Evolutionary conservation across 2,329 filamentous ascomycete species (phyloP), one percentile per base, ranked within the genome.

Genomic region (Nigrospora sphaerica): DNA sequence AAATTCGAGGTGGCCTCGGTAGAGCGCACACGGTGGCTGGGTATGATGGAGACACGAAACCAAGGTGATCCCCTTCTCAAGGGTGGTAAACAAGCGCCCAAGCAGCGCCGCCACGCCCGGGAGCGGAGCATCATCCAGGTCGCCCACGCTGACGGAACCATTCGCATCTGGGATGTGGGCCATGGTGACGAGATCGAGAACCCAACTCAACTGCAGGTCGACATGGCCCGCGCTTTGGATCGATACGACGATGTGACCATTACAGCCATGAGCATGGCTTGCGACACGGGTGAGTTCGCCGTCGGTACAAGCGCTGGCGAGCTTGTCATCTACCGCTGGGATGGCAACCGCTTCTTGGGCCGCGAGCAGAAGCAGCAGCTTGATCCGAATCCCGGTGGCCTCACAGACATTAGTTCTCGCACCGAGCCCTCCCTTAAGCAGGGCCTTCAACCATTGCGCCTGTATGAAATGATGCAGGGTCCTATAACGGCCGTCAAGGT

Each of bases 131-230:
- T 97, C 39, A 77, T 95, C 7, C 86, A 92, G 50, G 88, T 88
- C 5, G 85, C 89, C 0, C 92, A 98, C 63, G 89, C 85, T 3
- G 93, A 98, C 65, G 89, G 91, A 45, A 95, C 87, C 0, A 74
- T 98, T n/a, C 78, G 91, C 32, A 72, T 97, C 7, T 98, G 91
- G 90, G 93, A 98, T 65, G 81, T 85, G 17, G 93, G 93, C 0
- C 87, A 95, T 58, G 87, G 82, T 13, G 93, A 98, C 60, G 88
- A 96, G 58, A 86, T 98, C 43, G 93, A 98, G 64, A 97, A 97
- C 57, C 76, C 81, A 12, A 73, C 75, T 4, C 76, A 88, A 45
- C 70, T 97, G 19, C 92, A 98, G 67, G 82, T 95, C 6, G 92
- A 98, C 58, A 73, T 97, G 34, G 85, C 87, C 7, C 79, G 88